Evolutionary conservation across 768 basidiomycete species (phyloP), one percentile per base, ranked within the genome.

Genomic region (Mrakia blollopis): DNA sequence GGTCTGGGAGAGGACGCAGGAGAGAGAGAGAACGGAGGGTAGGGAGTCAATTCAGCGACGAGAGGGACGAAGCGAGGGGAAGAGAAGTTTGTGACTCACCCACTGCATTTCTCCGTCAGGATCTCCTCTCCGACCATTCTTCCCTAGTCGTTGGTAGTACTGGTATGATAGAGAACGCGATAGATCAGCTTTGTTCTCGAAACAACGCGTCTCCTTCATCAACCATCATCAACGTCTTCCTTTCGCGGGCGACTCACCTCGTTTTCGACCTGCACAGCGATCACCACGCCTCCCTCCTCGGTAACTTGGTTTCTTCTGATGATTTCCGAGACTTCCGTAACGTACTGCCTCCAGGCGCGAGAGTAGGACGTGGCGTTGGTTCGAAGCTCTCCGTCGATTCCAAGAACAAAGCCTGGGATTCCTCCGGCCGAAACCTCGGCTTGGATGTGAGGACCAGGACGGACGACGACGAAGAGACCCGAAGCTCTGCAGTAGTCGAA

Each of bases 361-460:
- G 84, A 85, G 87, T 88, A 93, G 79, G 91, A 90, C 0, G 89
- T 87, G 7, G 87, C 90, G 75, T 91, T 91, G 28, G 91, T 92
- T 28, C 92, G 88, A 18, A 92, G 85, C 60, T 85, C 84, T 10
- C 89, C 90, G 4, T 88, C 86, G 23, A 91, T 88, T 80, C 88
- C 86, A 0, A 91, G 92, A 13, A 87, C 85, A 92, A 92, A 92
- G 74, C 87, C 87, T 1, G 88, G 85, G 75, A 89, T 85, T 14
- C 92, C 92, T 35, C 92, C 92, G 0, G 91, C 92, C 21, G 89
- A 89, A 0, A 91, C 91, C 81, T 92, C 91, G n/a, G 79, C 91
- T 79, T 92, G 92, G 84, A 92, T 92, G 80, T 92, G 88, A 85
- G 87, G 79, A 2, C 68, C 68, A 39, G 68, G 47, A 4, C 67